Evolutionary conservation across 2,329 filamentous ascomycete species (phyloP), one percentile per base, ranked within the genome.

Genomic region (Ilyonectria robusta): DNA sequence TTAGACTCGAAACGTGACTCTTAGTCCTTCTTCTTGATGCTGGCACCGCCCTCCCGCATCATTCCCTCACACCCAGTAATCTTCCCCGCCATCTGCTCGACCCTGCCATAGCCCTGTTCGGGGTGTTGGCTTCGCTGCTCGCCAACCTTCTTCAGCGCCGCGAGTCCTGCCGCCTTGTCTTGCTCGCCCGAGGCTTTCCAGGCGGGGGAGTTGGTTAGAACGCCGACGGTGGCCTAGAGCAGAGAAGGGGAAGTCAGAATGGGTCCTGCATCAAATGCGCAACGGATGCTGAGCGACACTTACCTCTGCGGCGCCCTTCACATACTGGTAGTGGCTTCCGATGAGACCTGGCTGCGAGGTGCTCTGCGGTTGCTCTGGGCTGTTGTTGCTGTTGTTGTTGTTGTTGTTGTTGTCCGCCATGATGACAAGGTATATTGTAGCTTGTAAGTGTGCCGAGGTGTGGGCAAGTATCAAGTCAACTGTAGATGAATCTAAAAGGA

Each of bases 51-150:
- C 78, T 92, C 90, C 61, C 85, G 84, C 78, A 87, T 82, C 91
- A 93, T 93, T 0, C 91, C 91, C 78, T 91, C 88, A 70, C 91
- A 93, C 0, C 91, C 91, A 0, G 88, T 86, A 1, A 87, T 79
- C 75, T 87, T 88, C 6, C 91, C 91, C 0, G 89, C 87, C 54
- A 90, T 76, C 82, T 93, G 88, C 77, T 94, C 91, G 3, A 84
- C 84, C 74, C 86, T 88, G 40, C 91, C 91, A 61, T 86, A 89
- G 0, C 91, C 91, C 48, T 86, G 81, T 6, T 78, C 75, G 1
- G 86, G 77, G 71, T 92, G 15, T 42, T 42, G 15, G 6, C 40
- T 88, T 23, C 90, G 84, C 59, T 85, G 79, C 70, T 89, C 85
- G 65, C 84, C 83, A 1, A 88, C 90, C 9, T 84, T 81, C 79